Evolutionary conservation across 495 filamentous ascomycete species (phyloP).

Genomic region (Daldinia vernicosa): DNA sequence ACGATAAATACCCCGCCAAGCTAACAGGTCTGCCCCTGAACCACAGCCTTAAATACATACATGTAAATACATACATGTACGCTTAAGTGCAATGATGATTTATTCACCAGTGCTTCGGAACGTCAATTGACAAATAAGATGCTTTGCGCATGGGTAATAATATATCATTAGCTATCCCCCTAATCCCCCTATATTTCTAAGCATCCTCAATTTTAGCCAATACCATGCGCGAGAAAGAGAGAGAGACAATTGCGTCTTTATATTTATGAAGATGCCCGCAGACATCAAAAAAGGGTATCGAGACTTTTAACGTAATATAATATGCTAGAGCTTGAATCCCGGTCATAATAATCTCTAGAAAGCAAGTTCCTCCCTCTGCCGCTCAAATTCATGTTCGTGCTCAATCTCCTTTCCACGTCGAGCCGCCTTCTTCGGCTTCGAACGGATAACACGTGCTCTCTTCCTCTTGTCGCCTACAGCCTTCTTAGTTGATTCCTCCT

Average conservation of each 20-base stretch:
- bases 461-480: slow-evolving; percentile 72
- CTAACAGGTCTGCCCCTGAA: slow-evolving; percentile 4
- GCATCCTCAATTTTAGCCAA: neutral
- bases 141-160: neutral
- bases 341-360: slow-evolving; percentile 44
- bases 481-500: slow-evolving; percentile 58
- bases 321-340: slow-evolving; percentile 4
- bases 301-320: slow-evolving; percentile 6
- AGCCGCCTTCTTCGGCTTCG: slow-evolving; percentile 71
- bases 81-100: neutral
- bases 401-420: slow-evolving; percentile 71
- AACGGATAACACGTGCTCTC: slow-evolving; percentile 62
- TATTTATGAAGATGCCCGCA: neutral
- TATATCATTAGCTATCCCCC: neutral
- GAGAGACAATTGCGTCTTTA: neutral
- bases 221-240: neutral
- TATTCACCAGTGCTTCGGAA: neutral
- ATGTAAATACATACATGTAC: neutral
- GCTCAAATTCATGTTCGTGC: slow-evolving; percentile 69
- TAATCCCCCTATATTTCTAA: neutral
- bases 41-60: neutral
- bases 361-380: slow-evolving; percentile 50
- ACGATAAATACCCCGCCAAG: slow-evolving; percentile 11
- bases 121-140: slow-evolving; percentile 37
- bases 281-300: slow-evolving; percentile 29